Evolutionary conservation across 768 basidiomycete species (phyloP).

Genomic region (Leccinellum rugosiceps): DNA sequence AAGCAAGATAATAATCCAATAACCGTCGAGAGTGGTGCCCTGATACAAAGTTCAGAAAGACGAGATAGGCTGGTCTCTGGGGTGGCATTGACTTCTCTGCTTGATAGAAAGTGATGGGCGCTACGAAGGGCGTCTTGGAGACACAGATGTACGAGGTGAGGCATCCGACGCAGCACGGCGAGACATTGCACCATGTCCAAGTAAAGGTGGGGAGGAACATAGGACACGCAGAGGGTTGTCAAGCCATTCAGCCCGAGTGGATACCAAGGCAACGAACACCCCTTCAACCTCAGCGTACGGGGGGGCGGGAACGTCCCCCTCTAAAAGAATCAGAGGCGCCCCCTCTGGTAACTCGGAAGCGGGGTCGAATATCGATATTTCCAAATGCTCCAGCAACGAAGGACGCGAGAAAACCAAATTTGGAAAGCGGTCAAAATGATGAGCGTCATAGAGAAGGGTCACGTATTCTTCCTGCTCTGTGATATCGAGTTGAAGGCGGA

Average conservation of each 20-base stretch:
- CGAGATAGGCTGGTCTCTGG: neutral
- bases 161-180: conserved; percentile 32
- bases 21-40: too few relatives aligned
- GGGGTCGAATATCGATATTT: neutral
- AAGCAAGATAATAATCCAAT: conserved; percentile 3
- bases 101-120: neutral
- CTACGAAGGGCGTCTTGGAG: conserved; percentile 30
- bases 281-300: neutral
- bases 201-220: conserved; percentile 18
- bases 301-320: conserved; percentile 1
- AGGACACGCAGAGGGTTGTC: conserved; percentile 32
- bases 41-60: conserved; percentile 4
- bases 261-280: neutral
- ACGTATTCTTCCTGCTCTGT: neutral
- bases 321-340: neutral
- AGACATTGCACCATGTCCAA: conserved; percentile 31
- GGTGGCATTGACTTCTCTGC: neutral
- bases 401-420: neutral
- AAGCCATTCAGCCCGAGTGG: conserved; percentile 19
- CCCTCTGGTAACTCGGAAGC: neutral
- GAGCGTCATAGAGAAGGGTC: neutral
- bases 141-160: conserved; percentile 30
- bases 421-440: neutral
- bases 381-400: neutral
- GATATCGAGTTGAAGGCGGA: neutral